Evolutionary conservation across 129 eudicot species (phyloP), one percentile per base, ranked within the genome.

Genomic region (Escallonia rubra): DNA sequence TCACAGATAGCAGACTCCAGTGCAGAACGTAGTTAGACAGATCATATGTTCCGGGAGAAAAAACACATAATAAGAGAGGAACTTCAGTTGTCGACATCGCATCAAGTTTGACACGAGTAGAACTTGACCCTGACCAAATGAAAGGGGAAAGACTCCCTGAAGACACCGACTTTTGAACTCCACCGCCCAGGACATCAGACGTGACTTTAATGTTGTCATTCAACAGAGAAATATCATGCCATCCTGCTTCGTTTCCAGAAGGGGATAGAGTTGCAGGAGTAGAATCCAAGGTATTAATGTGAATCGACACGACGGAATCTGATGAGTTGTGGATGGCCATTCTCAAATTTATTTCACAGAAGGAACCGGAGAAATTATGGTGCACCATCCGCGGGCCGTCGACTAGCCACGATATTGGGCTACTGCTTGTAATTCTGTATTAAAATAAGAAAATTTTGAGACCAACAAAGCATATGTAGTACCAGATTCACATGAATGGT

Each of bases 321-420:
- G 87, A 79, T 9, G 95, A 80, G 71, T 93, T 93, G 90, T 80
- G 83, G 70, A 93, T 66, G 11, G 84, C 77, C 76, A 93, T 78
- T 15, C 66, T 86, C 57, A 93, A 80, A 34, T 82, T 82, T 57
- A 91, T 80, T 63, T 89, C 96, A 62, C 95, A 84, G 69, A 85
- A 81, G 51, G 83, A 68, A 46, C 68, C 10, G 0, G 78, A 57
- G 62, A 89, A 86, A 71, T 84, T 78, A 56, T 82, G 85, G 76
- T 72, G 83, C 41, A 86, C 60, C 38, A 78, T 74, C 61, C 80
- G 81, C 7, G 96, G 96, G 14, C 98, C 88, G 10, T 93, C 88
- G 66, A 93, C 71, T 65, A 82, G 69, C 98, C 98, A 93, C 86
- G 85, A 76, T 73, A 93, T 78, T 7, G 95, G 98, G 71, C 92